Evolutionary conservation across 345 rosid genomes (phyloP).

Genomic region (Eucalyptus virginea): DNA sequence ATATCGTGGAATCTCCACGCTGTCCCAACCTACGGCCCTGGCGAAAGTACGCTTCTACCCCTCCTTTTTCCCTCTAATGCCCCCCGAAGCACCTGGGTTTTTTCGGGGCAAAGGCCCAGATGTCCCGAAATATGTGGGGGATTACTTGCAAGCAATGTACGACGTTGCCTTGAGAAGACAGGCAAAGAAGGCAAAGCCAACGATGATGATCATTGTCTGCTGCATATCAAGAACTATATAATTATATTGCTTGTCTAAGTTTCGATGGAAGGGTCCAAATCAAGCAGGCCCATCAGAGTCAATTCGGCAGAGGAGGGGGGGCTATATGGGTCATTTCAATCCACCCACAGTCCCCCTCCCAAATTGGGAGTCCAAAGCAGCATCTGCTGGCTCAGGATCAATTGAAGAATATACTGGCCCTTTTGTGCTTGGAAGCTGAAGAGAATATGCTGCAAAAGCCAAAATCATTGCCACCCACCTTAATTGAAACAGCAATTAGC

Average conservation of each 20-base stretch:
- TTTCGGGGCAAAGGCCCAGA: neutral
- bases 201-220: neutral
- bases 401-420: slow-evolving; percentile 10
- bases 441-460: slow-evolving; percentile 22
- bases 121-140: neutral
- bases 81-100: neutral
- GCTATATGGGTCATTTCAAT: neutral
- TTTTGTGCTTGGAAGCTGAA: neutral
- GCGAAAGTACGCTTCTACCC: neutral
- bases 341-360: neutral
- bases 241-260: neutral
- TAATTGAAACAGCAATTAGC: neutral
- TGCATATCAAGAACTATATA: neutral
- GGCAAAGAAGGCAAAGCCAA: neutral
- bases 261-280: neutral
- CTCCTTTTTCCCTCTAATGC: neutral
- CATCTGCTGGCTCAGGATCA: slow-evolving; percentile 2
- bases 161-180: neutral
- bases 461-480: neutral
- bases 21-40: neutral
- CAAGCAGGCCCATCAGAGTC: neutral
- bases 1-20: neutral
- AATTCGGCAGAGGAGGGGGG: neutral
- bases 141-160: neutral
- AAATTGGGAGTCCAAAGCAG: neutral